phyloP scores from a whole-genome alignment of 257 asterid genomes.

The Orobanche coerulescens region DNA sequence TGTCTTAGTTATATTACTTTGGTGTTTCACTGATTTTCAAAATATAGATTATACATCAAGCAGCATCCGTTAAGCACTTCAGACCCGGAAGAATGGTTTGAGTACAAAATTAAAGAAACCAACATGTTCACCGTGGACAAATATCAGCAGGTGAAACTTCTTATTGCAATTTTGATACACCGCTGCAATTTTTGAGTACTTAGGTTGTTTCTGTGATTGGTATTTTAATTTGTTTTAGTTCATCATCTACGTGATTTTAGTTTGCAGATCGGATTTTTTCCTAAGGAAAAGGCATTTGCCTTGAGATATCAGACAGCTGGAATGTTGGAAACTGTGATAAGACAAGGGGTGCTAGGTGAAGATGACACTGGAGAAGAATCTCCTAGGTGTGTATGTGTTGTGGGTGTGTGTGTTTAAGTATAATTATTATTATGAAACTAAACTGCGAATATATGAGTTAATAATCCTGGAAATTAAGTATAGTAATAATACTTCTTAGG shows the following conservation, averaged over 20 bases:
- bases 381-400: slow-evolving; percentile 54
- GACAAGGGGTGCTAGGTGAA: slow-evolving; percentile 97
- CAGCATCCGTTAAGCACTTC: slow-evolving; percentile 55
- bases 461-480: slow-evolving; percentile 1
- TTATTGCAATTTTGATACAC: slow-evolving; percentile 2
- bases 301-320: slow-evolving; percentile 95
- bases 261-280: slow-evolving; percentile 90
- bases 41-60: slow-evolving; percentile 68
- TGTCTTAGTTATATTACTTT: slow-evolving; percentile 8
- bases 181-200: slow-evolving; percentile 16
- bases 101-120: slow-evolving; percentile 91
- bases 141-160: slow-evolving; percentile 85
- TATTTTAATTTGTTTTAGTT: slow-evolving; percentile 25
- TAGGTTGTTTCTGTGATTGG: not conserved
- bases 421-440: too few species aligned
- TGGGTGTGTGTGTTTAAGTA: not conserved
- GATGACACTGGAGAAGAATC: slow-evolving; percentile 93
- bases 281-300: slow-evolving; percentile 83
- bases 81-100: slow-evolving; percentile 75
- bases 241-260: slow-evolving; percentile 54
- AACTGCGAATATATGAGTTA: too few species aligned
- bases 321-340: slow-evolving; percentile 85
- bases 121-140: slow-evolving; percentile 94
- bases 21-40: slow-evolving; percentile 20
- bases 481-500: not conserved